Conservation (phyloP, 2,329 filamentous ascomycete genomes). For the Pestalotiopsis sp. region DNA sequence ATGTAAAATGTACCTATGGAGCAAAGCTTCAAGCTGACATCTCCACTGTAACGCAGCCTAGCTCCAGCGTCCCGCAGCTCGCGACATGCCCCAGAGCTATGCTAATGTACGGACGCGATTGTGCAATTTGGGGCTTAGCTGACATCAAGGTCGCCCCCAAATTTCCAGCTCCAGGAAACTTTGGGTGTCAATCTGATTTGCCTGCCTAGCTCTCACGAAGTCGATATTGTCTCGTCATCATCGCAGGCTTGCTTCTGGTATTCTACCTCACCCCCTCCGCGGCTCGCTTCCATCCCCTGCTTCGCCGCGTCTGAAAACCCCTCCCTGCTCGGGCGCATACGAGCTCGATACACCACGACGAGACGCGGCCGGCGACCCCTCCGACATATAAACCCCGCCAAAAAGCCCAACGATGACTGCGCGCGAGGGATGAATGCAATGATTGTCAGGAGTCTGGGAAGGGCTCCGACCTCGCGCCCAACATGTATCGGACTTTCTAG, state of each 20-base stretch:
- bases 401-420: slow-evolving; percentile 8
- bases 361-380: not conserved
- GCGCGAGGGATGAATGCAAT: slow-evolving; percentile 13
- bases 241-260: not conserved
- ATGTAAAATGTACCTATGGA: no score
- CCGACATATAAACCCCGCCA: not conserved
- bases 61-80: not conserved
- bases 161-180: not conserved
- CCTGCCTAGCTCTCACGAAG: not conserved
- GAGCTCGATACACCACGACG: not conserved
- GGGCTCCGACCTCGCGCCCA: slow-evolving; percentile 13
- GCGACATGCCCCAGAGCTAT: not conserved
- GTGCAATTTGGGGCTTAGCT: slow-evolving; percentile 6
- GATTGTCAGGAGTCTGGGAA: slow-evolving; percentile 15
- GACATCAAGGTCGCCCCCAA: slow-evolving; percentile 6
- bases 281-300: no score
- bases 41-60: not conserved
- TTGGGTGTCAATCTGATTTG: not conserved
- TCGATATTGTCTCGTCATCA: not conserved
- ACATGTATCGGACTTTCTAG: slow-evolving; percentile 9
- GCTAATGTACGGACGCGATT: not conserved
- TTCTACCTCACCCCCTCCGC: no score
- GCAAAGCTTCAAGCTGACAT: not conserved
- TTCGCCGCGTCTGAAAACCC: not conserved
- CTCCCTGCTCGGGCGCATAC: not conserved